Evolutionary conservation across 1,139 yeast species (phyloP).

Genomic region (Candida dubliniensis): DNA sequence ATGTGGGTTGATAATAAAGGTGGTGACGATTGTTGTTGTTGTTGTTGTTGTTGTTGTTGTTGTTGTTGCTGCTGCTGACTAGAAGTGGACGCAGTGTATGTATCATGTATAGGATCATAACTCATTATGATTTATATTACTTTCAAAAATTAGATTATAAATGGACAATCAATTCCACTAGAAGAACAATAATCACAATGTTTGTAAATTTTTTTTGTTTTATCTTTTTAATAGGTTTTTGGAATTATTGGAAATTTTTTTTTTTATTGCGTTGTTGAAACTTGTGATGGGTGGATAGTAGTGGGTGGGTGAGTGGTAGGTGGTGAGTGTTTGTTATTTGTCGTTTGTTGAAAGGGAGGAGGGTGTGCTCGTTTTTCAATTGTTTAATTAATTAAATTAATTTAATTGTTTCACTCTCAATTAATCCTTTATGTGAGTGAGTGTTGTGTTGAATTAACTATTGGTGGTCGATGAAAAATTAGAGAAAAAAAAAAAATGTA

Average conservation of each 20-base stretch:
- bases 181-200: background rate
- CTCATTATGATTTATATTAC: conserved; percentile 20
- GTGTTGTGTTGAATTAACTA: conserved; percentile 1
- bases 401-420: background rate
- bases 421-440: background rate
- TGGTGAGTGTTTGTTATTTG: no score
- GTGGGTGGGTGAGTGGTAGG: no score
- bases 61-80: background rate
- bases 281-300: no score
- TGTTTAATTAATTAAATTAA: no score
- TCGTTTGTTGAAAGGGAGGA: no score
- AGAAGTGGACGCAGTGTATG: conserved; percentile 15
- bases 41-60: no score
- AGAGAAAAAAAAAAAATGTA: no score
- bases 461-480: conserved; percentile 1
- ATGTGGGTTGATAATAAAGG: background rate
- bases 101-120: conserved; percentile 37
- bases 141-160: background rate
- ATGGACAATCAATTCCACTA: background rate
- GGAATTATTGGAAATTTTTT: background rate
- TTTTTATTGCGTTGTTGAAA: background rate
- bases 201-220: no score
- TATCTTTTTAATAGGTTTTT: no score
- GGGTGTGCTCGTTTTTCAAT: no score
- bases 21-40: background rate